Evolutionary conservation across 441 rosid genomes (phyloP).

Genomic region (Euphorbia corollata): DNA sequence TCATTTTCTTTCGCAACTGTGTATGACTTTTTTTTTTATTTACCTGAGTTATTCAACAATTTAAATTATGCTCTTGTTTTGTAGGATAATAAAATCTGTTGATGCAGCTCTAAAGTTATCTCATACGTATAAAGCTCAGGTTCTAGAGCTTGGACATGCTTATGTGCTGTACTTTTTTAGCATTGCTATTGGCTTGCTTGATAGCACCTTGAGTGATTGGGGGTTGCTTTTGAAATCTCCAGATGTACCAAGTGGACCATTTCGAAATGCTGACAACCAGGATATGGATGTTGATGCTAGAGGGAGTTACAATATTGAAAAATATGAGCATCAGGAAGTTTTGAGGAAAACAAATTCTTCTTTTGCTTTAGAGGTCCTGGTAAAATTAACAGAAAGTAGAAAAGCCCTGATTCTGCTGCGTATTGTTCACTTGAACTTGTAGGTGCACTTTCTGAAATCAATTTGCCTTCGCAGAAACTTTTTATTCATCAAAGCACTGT

Average conservation of each 20-base stretch:
- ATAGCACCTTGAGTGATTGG: conserved; percentile 40
- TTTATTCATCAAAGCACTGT: not conserved
- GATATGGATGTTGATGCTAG: conserved; percentile 34
- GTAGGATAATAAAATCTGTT: conserved; percentile 51
- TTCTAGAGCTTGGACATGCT: conserved; percentile 40
- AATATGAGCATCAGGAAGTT: conserved; percentile 31
- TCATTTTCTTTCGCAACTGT: not conserved
- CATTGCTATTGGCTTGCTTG: conserved; percentile 35
- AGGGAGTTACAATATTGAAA: conserved; percentile 20
- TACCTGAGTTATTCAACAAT: not conserved
- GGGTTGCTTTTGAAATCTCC: conserved; percentile 32
- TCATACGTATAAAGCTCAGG: conserved; percentile 28
- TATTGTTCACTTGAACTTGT: conserved; percentile 51
- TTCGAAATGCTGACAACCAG: conserved; percentile 27
- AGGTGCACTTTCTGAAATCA: conserved; percentile 21
- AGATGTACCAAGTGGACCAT: conserved; percentile 19
- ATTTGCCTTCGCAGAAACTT: conserved; percentile 10
- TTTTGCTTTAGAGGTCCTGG: conserved; percentile 43
- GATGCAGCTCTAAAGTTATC: conserved; percentile 45
- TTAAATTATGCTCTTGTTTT: conserved; percentile 18
- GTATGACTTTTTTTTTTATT: not conserved
- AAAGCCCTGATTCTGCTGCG: conserved; percentile 45
- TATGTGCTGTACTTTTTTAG: conserved; percentile 46
- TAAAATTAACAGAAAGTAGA: conserved; percentile 38
- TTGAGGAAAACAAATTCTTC: conserved; percentile 37